phyloP scores from a whole-genome alignment of 768 basidiomycete genomes.

The Suillus occidentalis region DNA sequence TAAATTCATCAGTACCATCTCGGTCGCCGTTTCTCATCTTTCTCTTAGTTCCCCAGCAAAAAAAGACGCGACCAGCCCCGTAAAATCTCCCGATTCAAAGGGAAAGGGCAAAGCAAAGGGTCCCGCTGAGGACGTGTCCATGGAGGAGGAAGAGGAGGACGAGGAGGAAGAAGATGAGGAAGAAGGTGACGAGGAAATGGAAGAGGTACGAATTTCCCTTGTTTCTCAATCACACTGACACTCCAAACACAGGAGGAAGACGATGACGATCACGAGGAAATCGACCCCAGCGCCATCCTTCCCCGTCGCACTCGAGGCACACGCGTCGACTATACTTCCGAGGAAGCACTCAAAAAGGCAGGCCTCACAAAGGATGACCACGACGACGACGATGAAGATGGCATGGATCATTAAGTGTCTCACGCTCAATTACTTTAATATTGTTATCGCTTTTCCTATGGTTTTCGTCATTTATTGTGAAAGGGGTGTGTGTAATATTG shows the following conservation, averaged over 20 bases:
- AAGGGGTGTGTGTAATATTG: background rate
- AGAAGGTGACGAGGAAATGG: conserved; percentile 33
- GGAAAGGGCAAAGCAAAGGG: conserved; percentile 68
- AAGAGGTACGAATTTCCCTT: conserved; percentile 22
- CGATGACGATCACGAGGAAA: conserved; percentile 49
- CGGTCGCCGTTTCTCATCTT: background rate
- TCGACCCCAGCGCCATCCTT: conserved; percentile 62
- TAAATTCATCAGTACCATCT: conserved; percentile 8
- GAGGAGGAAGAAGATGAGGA: conserved; percentile 40
- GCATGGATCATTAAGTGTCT: conserved; percentile 10
- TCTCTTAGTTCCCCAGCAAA: conserved; percentile 18
- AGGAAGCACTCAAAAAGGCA: conserved; percentile 66
- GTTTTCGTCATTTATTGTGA: background rate
- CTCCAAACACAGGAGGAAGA: conserved; percentile 37
- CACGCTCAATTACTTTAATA: background rate
- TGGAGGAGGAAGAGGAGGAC: conserved; percentile 43
- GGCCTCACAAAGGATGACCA: conserved; percentile 36
- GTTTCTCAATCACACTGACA: conserved; percentile 12
- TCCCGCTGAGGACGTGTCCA: conserved; percentile 50
- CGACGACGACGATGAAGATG: conserved; percentile 38
- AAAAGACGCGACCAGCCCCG: conserved; percentile 26
- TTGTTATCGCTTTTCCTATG: background rate
- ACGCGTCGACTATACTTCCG: conserved; percentile 75
- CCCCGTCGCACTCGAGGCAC: conserved; percentile 71
- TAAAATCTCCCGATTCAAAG: conserved; percentile 39